Conservation (phyloP, 768 basidiomycete genomes). For the Hortiboletus flavorubellus region DNA sequence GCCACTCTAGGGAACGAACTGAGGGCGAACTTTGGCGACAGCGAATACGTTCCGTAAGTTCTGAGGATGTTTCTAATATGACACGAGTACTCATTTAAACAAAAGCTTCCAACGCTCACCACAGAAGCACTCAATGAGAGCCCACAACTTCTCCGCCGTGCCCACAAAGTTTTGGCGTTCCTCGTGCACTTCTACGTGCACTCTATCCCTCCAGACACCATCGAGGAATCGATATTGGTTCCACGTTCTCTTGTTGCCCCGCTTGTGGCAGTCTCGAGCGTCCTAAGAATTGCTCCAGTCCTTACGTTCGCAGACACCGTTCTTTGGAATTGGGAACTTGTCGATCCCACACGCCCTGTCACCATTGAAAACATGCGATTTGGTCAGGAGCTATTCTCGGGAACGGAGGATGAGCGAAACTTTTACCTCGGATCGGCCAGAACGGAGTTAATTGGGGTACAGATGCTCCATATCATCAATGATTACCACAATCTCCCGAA, state of each 20-base stretch:
- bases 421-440: slow-evolving; percentile 86
- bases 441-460: slow-evolving; percentile 83
- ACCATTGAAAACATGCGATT: slow-evolving; percentile 74
- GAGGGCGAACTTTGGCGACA: slow-evolving; percentile 69
- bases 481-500: slow-evolving; percentile 79
- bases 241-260: slow-evolving; percentile 79
- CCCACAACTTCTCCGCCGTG: slow-evolving; percentile 68
- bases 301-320: slow-evolving; percentile 96
- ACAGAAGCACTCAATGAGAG: slow-evolving; percentile 50
- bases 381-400: slow-evolving; percentile 69
- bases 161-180: slow-evolving; percentile 87
- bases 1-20: slow-evolving; percentile 44
- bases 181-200: slow-evolving; percentile 90
- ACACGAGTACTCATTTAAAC: slow-evolving; percentile 13
- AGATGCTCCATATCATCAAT: slow-evolving; percentile 83
- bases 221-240: slow-evolving; percentile 47
- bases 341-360: slow-evolving; percentile 54
- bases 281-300: slow-evolving; percentile 86
- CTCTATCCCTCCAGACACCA: slow-evolving; percentile 51
- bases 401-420: slow-evolving; percentile 75
- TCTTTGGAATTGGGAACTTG: slow-evolving; percentile 82
- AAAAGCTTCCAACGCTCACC: slow-evolving; percentile 70
- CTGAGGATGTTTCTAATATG: slow-evolving; percentile 1
- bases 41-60: slow-evolving; percentile 58
- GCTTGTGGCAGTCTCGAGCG: slow-evolving; percentile 67